phyloP scores from a whole-genome alignment of 2,329 filamentous ascomycete species.

The Claviceps sp. region DNA sequence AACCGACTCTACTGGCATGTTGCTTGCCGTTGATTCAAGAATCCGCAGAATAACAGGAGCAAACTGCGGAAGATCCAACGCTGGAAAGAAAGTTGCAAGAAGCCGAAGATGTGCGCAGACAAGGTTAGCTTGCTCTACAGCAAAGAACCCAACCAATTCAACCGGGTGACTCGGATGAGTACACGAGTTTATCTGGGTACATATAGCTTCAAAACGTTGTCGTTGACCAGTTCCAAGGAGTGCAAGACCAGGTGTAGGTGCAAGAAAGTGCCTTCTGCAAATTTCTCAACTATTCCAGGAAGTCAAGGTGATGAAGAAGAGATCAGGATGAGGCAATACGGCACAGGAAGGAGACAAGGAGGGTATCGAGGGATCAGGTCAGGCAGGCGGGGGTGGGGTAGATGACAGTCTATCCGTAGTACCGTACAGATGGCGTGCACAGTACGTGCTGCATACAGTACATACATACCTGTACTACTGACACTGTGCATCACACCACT shows the following conservation, averaged over 20 bases:
- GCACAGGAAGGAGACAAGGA: not conserved
- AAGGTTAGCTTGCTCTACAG: not conserved
- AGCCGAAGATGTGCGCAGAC: not conserved
- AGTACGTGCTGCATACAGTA: too few species aligned
- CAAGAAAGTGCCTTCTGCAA: not conserved
- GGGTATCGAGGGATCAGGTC: not conserved
- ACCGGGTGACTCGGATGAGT: not conserved
- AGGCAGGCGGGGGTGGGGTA: slow-evolving; percentile 2
- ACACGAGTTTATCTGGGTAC: not conserved
- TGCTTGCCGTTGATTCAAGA: not conserved
- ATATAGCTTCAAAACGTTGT: not conserved
- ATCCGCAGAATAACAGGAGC: not conserved
- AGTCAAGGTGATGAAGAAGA: not conserved
- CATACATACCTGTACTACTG: too few species aligned
- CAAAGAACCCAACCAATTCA: not conserved
- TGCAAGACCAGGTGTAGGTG: not conserved
- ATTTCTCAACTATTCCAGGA: not conserved
- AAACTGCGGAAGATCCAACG: not conserved
- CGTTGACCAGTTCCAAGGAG: not conserved
- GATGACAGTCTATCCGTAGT: too few species aligned
- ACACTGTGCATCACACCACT: too few species aligned
- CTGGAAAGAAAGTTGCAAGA: not conserved
- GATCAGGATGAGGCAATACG: slow-evolving; percentile 1
- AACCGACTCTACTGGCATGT: slow-evolving; percentile 1
- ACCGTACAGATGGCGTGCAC: too few species aligned